Evolutionary conservation across 2,329 filamentous ascomycete genomes (phyloP).

Genomic region (Botrytis galanthina): DNA sequence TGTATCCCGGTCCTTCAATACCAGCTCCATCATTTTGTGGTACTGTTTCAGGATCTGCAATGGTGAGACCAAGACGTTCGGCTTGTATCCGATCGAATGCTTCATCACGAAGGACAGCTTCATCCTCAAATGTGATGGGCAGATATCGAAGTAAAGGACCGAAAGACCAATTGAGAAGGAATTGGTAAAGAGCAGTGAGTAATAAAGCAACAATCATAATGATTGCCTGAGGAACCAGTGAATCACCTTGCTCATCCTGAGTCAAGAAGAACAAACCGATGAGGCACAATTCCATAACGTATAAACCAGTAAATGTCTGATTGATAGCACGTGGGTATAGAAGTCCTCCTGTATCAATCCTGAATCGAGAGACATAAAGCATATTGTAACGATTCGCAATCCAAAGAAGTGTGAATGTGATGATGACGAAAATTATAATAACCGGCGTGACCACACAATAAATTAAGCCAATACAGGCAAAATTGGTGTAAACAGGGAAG

Average conservation of each 20-base stretch:
- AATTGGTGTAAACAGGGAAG: constrained; percentile 95
- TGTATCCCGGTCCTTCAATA: constrained; percentile 27
- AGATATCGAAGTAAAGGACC: constrained; percentile 82
- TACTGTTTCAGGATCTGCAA: constrained; percentile 46
- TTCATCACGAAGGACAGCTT: constrained; percentile 86
- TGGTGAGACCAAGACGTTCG: constrained; percentile 61
- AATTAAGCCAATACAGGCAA: constrained; percentile 86
- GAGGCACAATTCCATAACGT: constrained; percentile 89
- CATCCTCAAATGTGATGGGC: constrained; percentile 93
- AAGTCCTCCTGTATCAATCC: constrained; percentile 86
- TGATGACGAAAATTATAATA: constrained; percentile 87
- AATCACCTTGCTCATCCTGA: constrained; percentile 51
- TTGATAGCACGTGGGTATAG: constrained; percentile 92
- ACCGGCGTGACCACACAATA: constrained; percentile 88
- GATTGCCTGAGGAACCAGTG: constrained; percentile 71
- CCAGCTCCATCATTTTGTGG: constrained; percentile 34
- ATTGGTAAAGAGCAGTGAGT: constrained; percentile 75
- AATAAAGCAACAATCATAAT: constrained; percentile 75
- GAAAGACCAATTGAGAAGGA: constrained; percentile 79
- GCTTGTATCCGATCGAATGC: constrained; percentile 81
- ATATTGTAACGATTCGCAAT: constrained; percentile 95
- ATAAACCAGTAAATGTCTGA: constrained; percentile 90
- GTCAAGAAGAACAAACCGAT: constrained; percentile 88
- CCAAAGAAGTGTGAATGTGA: constrained; percentile 91
- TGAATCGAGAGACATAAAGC: constrained; percentile 88